These are phyloP conservation scores for Ustilago cynodontis DNA, from an alignment of 1,284 basidiomycete species.

Conservation along the genomic window DNA sequence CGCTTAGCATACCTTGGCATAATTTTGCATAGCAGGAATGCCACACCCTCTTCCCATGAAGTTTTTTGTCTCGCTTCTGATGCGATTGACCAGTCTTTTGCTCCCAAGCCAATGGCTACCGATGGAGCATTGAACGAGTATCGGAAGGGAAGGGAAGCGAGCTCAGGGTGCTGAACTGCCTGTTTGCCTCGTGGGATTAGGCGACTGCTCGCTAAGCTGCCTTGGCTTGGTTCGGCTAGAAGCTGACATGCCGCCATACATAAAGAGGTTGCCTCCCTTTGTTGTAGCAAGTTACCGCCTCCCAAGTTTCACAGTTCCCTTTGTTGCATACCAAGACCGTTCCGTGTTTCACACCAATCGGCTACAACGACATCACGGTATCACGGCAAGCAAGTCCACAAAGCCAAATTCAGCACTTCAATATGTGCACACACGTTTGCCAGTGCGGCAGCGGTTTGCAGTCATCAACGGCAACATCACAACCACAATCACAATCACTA, in stretches of 20 bases:
- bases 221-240: slow-evolving; percentile 4
- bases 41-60: slow-evolving; percentile 3
- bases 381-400: not conserved
- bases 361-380: not conserved
- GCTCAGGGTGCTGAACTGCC: not conserved
- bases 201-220: slow-evolving; percentile 12
- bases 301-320: not conserved
- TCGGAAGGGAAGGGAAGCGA: not conserved
- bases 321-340: not conserved
- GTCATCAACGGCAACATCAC: not conserved
- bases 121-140: no score
- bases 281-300: not conserved
- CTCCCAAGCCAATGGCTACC: not conserved
- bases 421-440: slow-evolving; percentile 24
- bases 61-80: not conserved
- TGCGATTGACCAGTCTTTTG: not conserved
- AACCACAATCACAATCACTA: not conserved
- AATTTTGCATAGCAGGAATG: not conserved
- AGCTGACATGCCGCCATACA: not conserved
- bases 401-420: not conserved
- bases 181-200: slow-evolving; percentile 10
- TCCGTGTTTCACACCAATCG: no score
- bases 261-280: not conserved
- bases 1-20: slow-evolving; percentile 14
- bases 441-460: slow-evolving; percentile 14